Evolutionary conservation across 2,329 filamentous ascomycete species (phyloP).

Genomic region (Coccinonectria pachysandricola): DNA sequence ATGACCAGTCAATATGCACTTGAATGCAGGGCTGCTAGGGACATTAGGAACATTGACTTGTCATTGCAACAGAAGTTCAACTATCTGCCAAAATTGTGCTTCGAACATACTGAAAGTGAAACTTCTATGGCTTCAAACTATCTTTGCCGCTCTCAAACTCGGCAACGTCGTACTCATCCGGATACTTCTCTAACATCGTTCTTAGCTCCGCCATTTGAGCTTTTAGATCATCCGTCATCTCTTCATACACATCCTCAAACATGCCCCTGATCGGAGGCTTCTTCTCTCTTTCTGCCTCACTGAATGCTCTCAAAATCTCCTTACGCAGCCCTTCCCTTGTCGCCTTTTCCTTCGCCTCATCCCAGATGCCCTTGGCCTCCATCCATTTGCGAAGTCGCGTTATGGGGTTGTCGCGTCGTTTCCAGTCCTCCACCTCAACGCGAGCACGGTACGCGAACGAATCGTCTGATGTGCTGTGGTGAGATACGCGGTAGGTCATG

Average conservation of each 20-base stretch:
- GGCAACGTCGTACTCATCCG: slow-evolving; percentile 78
- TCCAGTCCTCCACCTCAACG: slow-evolving; percentile 94
- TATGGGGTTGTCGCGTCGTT: slow-evolving; percentile 79
- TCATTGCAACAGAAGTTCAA: too few relatives aligned
- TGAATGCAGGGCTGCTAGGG: too few relatives aligned
- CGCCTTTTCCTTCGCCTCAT: slow-evolving; percentile 70
- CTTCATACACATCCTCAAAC: slow-evolving; percentile 86
- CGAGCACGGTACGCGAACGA: slow-evolving; percentile 91
- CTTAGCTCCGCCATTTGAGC: slow-evolving; percentile 63
- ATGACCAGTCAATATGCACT: too few relatives aligned
- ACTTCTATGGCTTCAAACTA: slow-evolving; percentile 37
- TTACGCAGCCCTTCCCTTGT: slow-evolving; percentile 56
- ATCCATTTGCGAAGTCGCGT: slow-evolving; percentile 83
- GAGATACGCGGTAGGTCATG: slow-evolving; percentile 96
- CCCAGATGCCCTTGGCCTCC: slow-evolving; percentile 73
- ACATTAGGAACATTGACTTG: too few relatives aligned
- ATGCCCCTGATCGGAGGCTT: slow-evolving; percentile 61
- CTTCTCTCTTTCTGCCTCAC: slow-evolving; percentile 71
- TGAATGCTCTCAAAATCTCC: slow-evolving; percentile 75
- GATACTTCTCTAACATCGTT: slow-evolving; percentile 73
- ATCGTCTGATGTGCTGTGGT: slow-evolving; percentile 95
- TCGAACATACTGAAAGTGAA: too few relatives aligned
- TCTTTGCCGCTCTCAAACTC: slow-evolving; percentile 65
- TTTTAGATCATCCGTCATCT: slow-evolving; percentile 68
- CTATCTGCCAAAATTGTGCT: too few relatives aligned